Base-by-base conservation (phyloP, 2,329 filamentous ascomycete genomes). In the Dactylellina parvicollis region DNA sequence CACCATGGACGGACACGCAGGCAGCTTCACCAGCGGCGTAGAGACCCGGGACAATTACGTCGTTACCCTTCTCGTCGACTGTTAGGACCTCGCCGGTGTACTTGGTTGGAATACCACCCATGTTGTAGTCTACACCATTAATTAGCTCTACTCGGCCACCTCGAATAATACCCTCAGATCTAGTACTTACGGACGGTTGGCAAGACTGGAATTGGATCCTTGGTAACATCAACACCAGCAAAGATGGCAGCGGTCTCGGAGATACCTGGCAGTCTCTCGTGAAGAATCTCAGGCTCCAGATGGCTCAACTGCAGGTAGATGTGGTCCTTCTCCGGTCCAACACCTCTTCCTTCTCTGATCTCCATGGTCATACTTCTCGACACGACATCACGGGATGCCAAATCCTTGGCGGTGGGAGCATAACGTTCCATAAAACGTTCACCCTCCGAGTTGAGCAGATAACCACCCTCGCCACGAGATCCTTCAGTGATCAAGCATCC, bases 361-460 rank as follows among this genome's bases (percentile, higher is more conserved):
- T 99, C 94, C 84, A 98, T 87, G 72, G 93, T 99, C 92, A 99
- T 99, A 75, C 92, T 96, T 81, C 95, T 91, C 75, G 92, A 96
- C 76, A 98, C 94, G 78, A 98, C 95, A 79, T 99, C 94, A 83
- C 94, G 92, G 79, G 89, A 92, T 76, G 94, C 94, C 80, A 99
- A 87, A 88, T 99, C 94, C 88, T 97, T 98, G 78, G 94, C 94
- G 55, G 94, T 98, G 71, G 94, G 94, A 44, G 94, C 94, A 81
- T 99, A 99, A 80, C 94, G 89, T 85, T 98, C 94, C 94, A 99
- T 99, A 85, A 99, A 99, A 79, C 94, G 91, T 85, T 98, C 95
- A 84, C 94, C 94, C 86, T 98, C 91, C 4, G 91, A 92, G 88
- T 99, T 99, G 77, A 98, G 87, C 56, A 99, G 88, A 82, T 97